These are phyloP conservation scores for Pseudonitzschia multiseries DNA, from an alignment of 108 stramenopile species.

Conservation along the genomic window DNA sequence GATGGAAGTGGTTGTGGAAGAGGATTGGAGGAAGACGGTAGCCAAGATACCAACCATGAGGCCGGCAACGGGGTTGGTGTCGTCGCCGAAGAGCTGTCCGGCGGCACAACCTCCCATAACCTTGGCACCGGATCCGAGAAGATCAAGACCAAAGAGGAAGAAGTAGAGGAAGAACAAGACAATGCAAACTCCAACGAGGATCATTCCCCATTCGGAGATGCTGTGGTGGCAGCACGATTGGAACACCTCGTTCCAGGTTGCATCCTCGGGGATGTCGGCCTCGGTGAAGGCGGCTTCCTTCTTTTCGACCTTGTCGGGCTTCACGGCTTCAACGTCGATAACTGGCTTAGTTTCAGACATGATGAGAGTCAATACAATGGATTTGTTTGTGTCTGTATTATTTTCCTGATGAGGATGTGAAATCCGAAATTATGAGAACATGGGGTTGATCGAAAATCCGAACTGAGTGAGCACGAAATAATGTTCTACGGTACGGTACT, in stretches of 20 bases:
- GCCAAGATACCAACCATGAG: conserved; percentile 82
- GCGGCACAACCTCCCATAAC: conserved; percentile 80
- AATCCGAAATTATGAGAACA: not conserved
- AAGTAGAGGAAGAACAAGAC: conserved; percentile 87
- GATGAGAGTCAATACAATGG: not conserved
- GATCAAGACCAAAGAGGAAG: conserved; percentile 81
- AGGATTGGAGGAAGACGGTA: conserved; percentile 86
- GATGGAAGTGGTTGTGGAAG: conserved; percentile 88
- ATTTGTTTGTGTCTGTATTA: not conserved
- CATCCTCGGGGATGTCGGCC: conserved; percentile 31
- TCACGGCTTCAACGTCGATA: not conserved
- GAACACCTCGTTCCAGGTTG: conserved; percentile 80
- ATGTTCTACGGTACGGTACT: too few relatives aligned
- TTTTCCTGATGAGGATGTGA: too few relatives aligned
- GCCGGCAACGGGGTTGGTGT: conserved; percentile 85
- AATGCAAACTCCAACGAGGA: conserved; percentile 45
- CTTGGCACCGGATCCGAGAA: conserved; percentile 81
- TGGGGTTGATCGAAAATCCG: not conserved
- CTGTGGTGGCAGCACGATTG: conserved; percentile 72
- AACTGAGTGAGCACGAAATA: too few relatives aligned
- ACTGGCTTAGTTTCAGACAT: conserved; percentile 14
- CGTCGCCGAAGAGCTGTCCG: conserved; percentile 72
- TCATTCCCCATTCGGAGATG: conserved; percentile 53
- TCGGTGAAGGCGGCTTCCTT: conserved; percentile 2
- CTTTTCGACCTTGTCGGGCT: conserved; percentile 1